Base-by-base conservation (phyloP, 2,329 filamentous ascomycete species). In the Pseudocercospora ulei region DNA sequence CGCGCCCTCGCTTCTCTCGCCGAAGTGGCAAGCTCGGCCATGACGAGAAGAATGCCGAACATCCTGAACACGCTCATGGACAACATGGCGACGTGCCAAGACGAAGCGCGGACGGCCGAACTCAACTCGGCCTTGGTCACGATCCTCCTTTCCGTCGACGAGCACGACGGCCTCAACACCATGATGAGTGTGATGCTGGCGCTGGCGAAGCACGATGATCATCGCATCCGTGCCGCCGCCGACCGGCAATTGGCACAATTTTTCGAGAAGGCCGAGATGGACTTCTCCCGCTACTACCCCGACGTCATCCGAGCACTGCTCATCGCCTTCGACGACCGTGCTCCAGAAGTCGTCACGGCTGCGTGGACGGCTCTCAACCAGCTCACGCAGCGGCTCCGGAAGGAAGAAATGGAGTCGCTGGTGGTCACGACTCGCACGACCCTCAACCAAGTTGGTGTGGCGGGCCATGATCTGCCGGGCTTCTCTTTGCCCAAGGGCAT, bases 341-440 rank as follows among this genome's bases (percentile, higher is more conserved):
- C 96, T 56, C 63, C 65, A 45, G 77, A 80, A 13, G 88, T 96
- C 3, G 81, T 96, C 55, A 92, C 92, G 67, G 75, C 84, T 28
- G 78, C 88, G 13, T 96, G 87, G 87, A 72, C 76, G 38, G 88
- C 87, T 4, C 73, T 98, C 43, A 85, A 68, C 52, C 82, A 83
- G 41, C 80, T 98, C 52, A 95, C 87, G 29, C 87, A 87, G 60
- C 80, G 78, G 53, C 73, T 98, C 46, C 80, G 80, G 58, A 98
- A 98, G 63, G 92, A 98, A 59, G 88, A 96, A 64, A 96, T 98
- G 90, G 92, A 98, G 58, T 78, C 81, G 0, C 71, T 98, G 29
- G 86, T 94, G 11, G 68, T 76, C 38, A 90, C 88, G 0, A 94
- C 88, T 2, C 73, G 88, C 43, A 82, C 92, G 61, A 80, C 83